A percentile compares a stretch with the other conserved stretches of the same genome.
These are phyloP conservation scores for Ampelocalamus luodianensis DNA, from an alignment of 176 grass and related monocot genomes.

Conservation along the genomic window DNA sequence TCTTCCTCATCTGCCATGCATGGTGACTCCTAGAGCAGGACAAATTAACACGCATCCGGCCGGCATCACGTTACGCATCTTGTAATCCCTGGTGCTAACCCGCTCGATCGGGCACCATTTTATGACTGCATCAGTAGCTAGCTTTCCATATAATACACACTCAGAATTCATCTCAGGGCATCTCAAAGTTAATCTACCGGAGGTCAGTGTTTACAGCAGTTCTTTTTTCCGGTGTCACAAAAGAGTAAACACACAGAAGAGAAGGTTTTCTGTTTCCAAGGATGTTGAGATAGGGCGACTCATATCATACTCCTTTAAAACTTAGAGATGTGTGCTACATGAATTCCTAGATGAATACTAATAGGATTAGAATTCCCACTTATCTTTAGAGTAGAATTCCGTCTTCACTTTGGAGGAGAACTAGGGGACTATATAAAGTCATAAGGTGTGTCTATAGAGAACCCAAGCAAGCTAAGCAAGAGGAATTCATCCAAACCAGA, in stretches of 20 bases:
- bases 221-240: not conserved
- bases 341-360: too few species aligned
- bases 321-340: too few species aligned
- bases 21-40: not conserved
- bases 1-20: not conserved
- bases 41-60: not conserved
- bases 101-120: slow-evolving; percentile 36
- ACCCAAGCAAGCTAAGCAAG: too few species aligned
- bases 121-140: slow-evolving; percentile 7
- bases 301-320: too few species aligned
- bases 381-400: too few species aligned
- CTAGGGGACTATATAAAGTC: too few species aligned
- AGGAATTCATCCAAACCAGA: too few species aligned
- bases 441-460: too few species aligned
- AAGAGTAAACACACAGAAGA: not conserved
- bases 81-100: not conserved
- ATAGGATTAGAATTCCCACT: too few species aligned
- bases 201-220: not conserved
- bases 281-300: too few species aligned
- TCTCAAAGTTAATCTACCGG: not conserved
- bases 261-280: too few species aligned
- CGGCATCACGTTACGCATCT: slow-evolving; percentile 32
- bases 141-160: not conserved
- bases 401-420: too few species aligned
- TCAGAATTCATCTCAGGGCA: not conserved